phyloP scores from a whole-genome alignment of 2,329 filamentous ascomycete species.

The Fusarium buxicola region DNA sequence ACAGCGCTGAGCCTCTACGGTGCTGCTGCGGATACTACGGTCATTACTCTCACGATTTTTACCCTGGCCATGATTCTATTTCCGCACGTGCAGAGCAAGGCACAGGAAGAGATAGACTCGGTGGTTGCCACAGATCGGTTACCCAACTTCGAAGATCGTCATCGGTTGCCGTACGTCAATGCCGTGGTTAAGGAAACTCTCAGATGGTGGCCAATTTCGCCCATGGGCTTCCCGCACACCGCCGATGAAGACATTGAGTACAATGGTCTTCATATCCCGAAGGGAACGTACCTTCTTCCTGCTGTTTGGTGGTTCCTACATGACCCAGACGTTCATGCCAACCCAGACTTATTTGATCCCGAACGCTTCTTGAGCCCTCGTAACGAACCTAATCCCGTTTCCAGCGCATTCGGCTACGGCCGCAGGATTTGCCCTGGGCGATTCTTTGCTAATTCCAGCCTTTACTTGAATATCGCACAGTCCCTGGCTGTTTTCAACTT shows the following conservation, averaged over 20 bases:
- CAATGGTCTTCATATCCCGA: slow-evolving; percentile 35
- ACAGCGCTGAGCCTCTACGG: slow-evolving; percentile 4
- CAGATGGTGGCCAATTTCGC: slow-evolving; percentile 44
- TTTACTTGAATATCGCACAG: not conserved
- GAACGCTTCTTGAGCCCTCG: slow-evolving; percentile 13
- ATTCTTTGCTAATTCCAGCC: not conserved
- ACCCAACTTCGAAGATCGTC: slow-evolving; percentile 39
- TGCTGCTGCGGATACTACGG: slow-evolving; percentile 1
- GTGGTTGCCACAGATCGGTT: slow-evolving; percentile 43
- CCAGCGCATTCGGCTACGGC: slow-evolving; percentile 3
- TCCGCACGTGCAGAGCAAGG: slow-evolving; percentile 33
- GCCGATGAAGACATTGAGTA: slow-evolving; percentile 46
- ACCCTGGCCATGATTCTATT: slow-evolving; percentile 32
- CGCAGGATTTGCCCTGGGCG: slow-evolving; percentile 6
- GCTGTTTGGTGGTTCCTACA: slow-evolving; percentile 55
- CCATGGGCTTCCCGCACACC: slow-evolving; percentile 51
- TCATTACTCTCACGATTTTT: not conserved
- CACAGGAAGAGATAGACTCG: slow-evolving; percentile 38
- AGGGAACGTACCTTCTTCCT: slow-evolving; percentile 31
- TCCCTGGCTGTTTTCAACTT: not conserved
- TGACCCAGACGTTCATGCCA: slow-evolving; percentile 72
- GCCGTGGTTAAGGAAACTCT: slow-evolving; percentile 45
- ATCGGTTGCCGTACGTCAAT: slow-evolving; percentile 45
- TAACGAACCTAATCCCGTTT: slow-evolving; percentile 7
- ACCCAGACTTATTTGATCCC: slow-evolving; percentile 47